Evolutionary conservation across 495 filamentous ascomycete genomes (phyloP).

Genomic region (Penicillium goetzii): DNA sequence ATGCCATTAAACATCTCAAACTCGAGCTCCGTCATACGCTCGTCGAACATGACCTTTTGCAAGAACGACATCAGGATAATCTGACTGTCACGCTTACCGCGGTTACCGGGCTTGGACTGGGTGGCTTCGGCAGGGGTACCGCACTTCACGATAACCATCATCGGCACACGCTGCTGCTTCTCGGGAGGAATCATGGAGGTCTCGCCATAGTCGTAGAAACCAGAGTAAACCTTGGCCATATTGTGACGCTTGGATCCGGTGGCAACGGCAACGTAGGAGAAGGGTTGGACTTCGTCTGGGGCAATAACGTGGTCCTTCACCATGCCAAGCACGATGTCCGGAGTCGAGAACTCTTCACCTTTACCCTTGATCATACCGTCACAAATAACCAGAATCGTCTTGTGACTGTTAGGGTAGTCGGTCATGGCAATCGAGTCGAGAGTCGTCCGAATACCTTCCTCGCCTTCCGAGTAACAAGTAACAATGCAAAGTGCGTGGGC

Average conservation of each 20-base stretch:
- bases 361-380: slow-evolving; percentile 98
- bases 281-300: slow-evolving; percentile 79
- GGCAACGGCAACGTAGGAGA: slow-evolving; percentile 96
- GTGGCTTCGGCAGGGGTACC: slow-evolving; percentile 86
- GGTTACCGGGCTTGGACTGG: slow-evolving; percentile 88
- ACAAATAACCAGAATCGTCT: slow-evolving; percentile 92
- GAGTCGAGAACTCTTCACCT: slow-evolving; percentile 84
- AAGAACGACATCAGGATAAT: slow-evolving; percentile 99
- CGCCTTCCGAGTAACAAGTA: slow-evolving; percentile 97
- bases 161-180: slow-evolving; percentile 97
- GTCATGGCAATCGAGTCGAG: slow-evolving; percentile 96
- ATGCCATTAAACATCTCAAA: slow-evolving; percentile 99
- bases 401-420: slow-evolving; percentile 99
- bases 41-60: slow-evolving; percentile 99
- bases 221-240: slow-evolving; percentile 97
- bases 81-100: slow-evolving; percentile 97
- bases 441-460: slow-evolving; percentile 88
- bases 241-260: slow-evolving; percentile 97
- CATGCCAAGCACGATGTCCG: slow-evolving; percentile 90
- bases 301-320: slow-evolving; percentile 85
- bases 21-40: slow-evolving; percentile 99
- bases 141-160: slow-evolving; percentile 97
- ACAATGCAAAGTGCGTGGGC: slow-evolving; percentile 93
- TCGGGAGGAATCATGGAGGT: slow-evolving; percentile 76
- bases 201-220: slow-evolving; percentile 95